Base-by-base conservation (phyloP, 805 yeast species). In the Cyberlindnera mycetangii region DNA sequence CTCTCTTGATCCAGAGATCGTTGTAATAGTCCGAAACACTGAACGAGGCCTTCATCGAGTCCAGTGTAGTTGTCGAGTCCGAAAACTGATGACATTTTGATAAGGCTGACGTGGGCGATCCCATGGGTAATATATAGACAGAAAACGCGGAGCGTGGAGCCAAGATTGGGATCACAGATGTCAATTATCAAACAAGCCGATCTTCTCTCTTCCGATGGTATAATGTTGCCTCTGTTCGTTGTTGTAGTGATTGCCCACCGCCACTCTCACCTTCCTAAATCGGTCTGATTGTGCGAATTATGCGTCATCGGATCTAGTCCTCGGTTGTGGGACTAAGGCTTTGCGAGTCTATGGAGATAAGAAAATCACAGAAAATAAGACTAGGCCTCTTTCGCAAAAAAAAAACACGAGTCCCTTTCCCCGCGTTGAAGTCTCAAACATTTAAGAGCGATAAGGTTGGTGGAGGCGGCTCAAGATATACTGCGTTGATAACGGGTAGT, bases 1-100 rank as follows among this genome's bases (percentile, higher is more conserved):
- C 44, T 21, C 45, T 37, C 18, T 41, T 45, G 32, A 48, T 44
- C 51, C 51, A 48, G 12, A 43, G 46, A 28, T 48, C 51, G 20
- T 44, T 19, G 41, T 40, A 45, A 39, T n/a, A 40, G 22, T 37
- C 45, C 16, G 28, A 27, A 18, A 30, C 16, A 25, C 24, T 18
- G 24, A 9, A 16, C 11, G 40, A 17, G 7, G 28, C 8, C 31
- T 18, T 37, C 32, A 27, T 37, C 25, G 25, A 6, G 37, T 7
- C 37, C 37, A 33, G 25, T 25, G 37, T n/a, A 32, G 20, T 32
- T 32, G 20, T 18, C 22, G 35, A 16, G 35, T 16, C 7, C 11
- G 35, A 11, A 9, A 18, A 32, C 7, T n/a, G 35, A 16, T 32
- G 14, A 17, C 7, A 17, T 5, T 16, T 32, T 32, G 35, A 32